Conservation (phyloP, 106 monocot genomes). For the Iris macrosiphon region DNA sequence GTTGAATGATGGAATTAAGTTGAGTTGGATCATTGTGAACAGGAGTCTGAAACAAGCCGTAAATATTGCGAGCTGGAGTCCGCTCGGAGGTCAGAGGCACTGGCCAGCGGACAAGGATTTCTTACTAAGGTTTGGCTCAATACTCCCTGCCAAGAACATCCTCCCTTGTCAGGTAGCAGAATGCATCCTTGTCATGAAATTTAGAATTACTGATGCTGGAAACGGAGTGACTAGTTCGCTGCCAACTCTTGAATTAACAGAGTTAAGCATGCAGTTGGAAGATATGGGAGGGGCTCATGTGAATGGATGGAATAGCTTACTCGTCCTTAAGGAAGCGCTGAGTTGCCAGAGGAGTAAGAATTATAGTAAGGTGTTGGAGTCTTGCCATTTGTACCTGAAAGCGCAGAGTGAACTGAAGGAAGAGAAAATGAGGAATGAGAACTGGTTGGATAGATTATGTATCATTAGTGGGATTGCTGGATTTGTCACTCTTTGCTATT, state of each 20-base stretch:
- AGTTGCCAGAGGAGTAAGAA: conserved; percentile 39
- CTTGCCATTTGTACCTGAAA: conserved; percentile 35
- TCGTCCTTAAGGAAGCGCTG: conserved; percentile 37
- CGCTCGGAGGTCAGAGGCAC: conserved; percentile 44
- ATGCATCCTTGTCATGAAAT: conserved; percentile 43
- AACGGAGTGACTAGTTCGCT: conserved; percentile 11
- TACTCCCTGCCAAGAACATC: conserved; percentile 39
- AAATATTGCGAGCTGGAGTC: conserved; percentile 48
- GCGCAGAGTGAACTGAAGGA: conserved; percentile 36
- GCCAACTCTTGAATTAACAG: conserved; percentile 26
- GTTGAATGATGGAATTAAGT: conserved; percentile 25
- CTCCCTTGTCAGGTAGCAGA: conserved; percentile 45
- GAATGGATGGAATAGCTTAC: conserved; percentile 42
- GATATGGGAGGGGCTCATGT: conserved; percentile 43
- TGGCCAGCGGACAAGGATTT: conserved; percentile 45
- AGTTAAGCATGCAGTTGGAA: conserved; percentile 49
- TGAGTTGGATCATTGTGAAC: conserved; percentile 55
- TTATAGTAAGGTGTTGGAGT: conserved; percentile 34
- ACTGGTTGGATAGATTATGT: conserved; percentile 34
- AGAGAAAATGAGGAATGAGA: conserved; percentile 47
- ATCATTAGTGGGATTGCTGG: conserved; percentile 25
- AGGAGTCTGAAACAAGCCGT: conserved; percentile 34
- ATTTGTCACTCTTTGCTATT: conserved; percentile 28
- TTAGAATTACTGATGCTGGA: conserved; percentile 11
- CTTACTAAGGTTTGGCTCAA: conserved; percentile 35